These are phyloP conservation scores for Oryza glumipatula DNA, from an alignment of 176 grass and related monocot genomes.

Conservation along the genomic window DNA sequence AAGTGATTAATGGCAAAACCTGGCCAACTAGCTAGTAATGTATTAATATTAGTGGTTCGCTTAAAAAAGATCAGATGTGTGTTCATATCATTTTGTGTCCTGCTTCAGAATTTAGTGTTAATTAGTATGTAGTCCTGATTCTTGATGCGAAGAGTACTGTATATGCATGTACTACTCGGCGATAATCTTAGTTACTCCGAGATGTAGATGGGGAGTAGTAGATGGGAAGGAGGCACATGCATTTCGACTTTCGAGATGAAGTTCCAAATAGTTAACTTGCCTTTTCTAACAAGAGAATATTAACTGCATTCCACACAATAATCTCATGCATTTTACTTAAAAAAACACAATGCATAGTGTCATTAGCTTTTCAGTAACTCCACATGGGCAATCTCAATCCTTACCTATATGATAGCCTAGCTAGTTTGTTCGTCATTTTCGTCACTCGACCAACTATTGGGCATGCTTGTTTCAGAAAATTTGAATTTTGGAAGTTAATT, in stretches of 20 bases:
- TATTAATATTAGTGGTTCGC: neutral
- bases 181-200: neutral
- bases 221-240: neutral
- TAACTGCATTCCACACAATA: neutral
- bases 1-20: slow-evolving; percentile 41
- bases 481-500: too few relatives aligned
- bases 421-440: too few relatives aligned
- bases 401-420: too few relatives aligned
- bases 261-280: neutral
- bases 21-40: slow-evolving; percentile 32
- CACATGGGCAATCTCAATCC: neutral
- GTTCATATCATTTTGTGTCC: slow-evolving; percentile 7
- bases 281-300: neutral
- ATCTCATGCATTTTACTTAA: neutral
- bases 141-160: slow-evolving; percentile 15
- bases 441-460: too few relatives aligned
- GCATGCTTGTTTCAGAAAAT: neutral
- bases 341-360: neutral
- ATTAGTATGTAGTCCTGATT: neutral
- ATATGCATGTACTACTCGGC: slow-evolving; percentile 26
- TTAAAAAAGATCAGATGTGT: slow-evolving; percentile 27
- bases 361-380: neutral
- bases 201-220: too few relatives aligned
- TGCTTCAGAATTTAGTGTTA: neutral
- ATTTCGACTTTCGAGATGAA: neutral